Percentiles rank a stretch among this genome's conserved stretches.
Evolutionary conservation across 1,139 yeast genomes (phyloP).

Genomic region (Blastobotrys capitulatus): DNA sequence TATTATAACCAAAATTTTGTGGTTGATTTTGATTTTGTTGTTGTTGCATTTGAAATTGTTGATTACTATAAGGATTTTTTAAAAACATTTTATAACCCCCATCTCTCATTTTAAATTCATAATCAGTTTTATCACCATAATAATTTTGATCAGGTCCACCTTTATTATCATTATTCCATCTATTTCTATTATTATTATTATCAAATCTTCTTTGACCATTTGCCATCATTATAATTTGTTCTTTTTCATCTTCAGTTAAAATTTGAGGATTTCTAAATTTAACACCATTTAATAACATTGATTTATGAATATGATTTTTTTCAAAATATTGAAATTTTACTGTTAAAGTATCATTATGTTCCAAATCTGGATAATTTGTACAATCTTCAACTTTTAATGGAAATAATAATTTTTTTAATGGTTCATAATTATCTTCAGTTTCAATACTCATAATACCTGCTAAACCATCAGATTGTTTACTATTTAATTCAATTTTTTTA

Average conservation of each 20-base stretch:
- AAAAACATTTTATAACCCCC: conserved; percentile 24
- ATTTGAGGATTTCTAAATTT: conserved; percentile 52
- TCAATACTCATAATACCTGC: conserved; percentile 57
- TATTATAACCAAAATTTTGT: conserved; percentile 8
- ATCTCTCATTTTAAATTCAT: conserved; percentile 19
- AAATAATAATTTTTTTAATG: conserved; percentile 45
- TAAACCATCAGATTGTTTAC: conserved; percentile 49
- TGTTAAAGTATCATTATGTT: conserved; percentile 50
- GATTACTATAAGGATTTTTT: conserved; percentile 4
- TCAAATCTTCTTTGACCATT: conserved; percentile 16
- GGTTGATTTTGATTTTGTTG: conserved; percentile 21
- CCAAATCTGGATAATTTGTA: conserved; percentile 40
- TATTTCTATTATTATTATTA: background rate
- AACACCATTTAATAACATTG: conserved; percentile 80
- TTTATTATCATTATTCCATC: conserved; percentile 20
- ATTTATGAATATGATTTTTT: conserved; percentile 42
- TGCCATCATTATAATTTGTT: conserved; percentile 40
- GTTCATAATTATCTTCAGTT: conserved; percentile 41
- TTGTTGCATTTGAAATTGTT: conserved; percentile 15
- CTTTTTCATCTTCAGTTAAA: conserved; percentile 64
- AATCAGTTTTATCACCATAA: conserved; percentile 16
- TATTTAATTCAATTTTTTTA: conserved; percentile 38
- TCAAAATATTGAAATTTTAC: conserved; percentile 54
- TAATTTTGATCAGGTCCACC: conserved; percentile 22
- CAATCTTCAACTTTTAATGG: conserved; percentile 53